These are phyloP conservation scores for Neofusicoccum sp. DNA, from an alignment of 2,329 filamentous ascomycete genomes.

Conservation along the genomic window DNA sequence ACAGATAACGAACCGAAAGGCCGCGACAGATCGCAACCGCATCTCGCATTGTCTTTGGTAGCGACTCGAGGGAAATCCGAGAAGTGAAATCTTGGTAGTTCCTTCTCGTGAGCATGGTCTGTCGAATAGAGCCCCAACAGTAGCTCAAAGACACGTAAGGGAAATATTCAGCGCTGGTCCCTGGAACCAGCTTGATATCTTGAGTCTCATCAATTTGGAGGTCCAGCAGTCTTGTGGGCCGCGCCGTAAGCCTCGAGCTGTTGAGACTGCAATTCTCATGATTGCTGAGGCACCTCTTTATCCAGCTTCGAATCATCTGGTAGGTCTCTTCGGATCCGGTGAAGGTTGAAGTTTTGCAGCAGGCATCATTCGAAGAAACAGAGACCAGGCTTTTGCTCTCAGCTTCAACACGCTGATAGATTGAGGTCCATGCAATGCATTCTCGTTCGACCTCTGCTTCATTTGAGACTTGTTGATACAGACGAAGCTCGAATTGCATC, in stretches of 20 bases:
- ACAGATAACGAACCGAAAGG: slow-evolving; percentile 33
- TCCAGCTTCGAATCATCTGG: background rate
- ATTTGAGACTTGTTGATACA: background rate
- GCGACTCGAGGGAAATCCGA: background rate
- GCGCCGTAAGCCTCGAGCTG: no score
- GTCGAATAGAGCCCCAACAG: background rate
- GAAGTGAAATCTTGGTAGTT: background rate
- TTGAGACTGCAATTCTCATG: no score
- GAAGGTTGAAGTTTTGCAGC: background rate
- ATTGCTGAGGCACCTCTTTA: background rate
- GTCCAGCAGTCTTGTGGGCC: background rate
- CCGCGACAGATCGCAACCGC: slow-evolving; percentile 33
- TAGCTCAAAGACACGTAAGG: slow-evolving; percentile 15
- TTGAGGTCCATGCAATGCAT: background rate
- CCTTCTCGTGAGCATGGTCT: background rate
- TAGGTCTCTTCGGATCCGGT: background rate
- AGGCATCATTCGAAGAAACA: no score
- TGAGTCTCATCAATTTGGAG: background rate
- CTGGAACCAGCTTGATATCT: background rate
- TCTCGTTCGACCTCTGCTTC: background rate
- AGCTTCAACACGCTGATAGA: background rate
- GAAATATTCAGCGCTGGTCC: background rate
- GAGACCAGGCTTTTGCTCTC: no score
- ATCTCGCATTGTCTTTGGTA: slow-evolving; percentile 21
- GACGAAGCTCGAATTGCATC: background rate